Conservation (phyloP, 306 rosid species). For the Astragalus glycyphyllos region DNA sequence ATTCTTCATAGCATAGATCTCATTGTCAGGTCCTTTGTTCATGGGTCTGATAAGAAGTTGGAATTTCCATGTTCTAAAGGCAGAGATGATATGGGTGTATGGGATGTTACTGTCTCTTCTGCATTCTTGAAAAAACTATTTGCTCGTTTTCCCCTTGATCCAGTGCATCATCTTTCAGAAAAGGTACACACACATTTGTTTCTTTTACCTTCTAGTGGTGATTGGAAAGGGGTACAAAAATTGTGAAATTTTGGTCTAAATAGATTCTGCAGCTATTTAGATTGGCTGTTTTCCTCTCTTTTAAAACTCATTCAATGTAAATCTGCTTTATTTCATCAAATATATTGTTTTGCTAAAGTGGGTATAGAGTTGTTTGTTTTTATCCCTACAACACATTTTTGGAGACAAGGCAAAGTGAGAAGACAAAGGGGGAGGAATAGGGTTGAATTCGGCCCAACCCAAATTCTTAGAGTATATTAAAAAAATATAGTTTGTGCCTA, state of each 20-base stretch:
- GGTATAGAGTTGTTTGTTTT: slow-evolving; percentile 3
- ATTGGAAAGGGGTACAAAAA: slow-evolving; percentile 25
- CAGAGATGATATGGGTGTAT: slow-evolving; percentile 43
- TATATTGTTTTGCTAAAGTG: slow-evolving; percentile 24
- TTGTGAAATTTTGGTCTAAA: slow-evolving; percentile 4
- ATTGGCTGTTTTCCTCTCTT: slow-evolving; percentile 22
- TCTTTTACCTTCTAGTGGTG: slow-evolving; percentile 24
- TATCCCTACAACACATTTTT: not conserved
- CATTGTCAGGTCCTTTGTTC: slow-evolving; percentile 57
- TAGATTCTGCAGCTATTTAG: slow-evolving; percentile 32
- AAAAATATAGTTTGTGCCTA: not conserved
- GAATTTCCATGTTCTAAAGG: slow-evolving; percentile 52
- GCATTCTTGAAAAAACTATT: slow-evolving; percentile 67
- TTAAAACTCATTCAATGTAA: slow-evolving; percentile 23
- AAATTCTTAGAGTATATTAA: too few relatives aligned
- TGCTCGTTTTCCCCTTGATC: slow-evolving; percentile 68
- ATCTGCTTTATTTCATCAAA: slow-evolving; percentile 28
- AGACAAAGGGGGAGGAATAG: slow-evolving; percentile 16
- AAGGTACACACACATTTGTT: slow-evolving; percentile 56
- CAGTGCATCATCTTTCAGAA: slow-evolving; percentile 51
- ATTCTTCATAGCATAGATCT: slow-evolving; percentile 73
- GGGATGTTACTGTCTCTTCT: slow-evolving; percentile 59
- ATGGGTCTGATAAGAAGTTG: slow-evolving; percentile 48
- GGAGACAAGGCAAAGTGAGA: not conserved
- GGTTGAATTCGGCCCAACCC: too few relatives aligned